phyloP scores from a whole-genome alignment of 371 early-diverging fungal genomes.

The Haplosporangium sp. region DNA sequence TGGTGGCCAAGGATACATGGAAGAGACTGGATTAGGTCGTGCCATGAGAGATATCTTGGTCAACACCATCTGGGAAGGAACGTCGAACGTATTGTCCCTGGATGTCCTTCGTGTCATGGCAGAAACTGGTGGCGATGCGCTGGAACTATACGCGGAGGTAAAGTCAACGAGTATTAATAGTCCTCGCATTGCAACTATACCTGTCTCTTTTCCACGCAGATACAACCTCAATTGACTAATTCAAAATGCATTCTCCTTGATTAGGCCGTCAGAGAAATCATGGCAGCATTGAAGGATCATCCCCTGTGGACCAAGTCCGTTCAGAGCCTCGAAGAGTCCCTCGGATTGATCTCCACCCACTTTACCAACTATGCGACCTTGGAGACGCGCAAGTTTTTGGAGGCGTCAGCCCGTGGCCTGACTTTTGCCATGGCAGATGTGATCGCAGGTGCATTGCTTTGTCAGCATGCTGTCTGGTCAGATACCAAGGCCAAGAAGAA shows the following conservation, averaged over 20 bases:
- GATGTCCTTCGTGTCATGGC: constrained; percentile 73
- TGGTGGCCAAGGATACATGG: constrained; percentile 82
- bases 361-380: constrained; percentile 42
- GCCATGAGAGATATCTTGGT: constrained; percentile 72
- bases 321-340: constrained; percentile 40
- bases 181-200: background rate
- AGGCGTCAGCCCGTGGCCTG: constrained; percentile 63
- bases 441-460: constrained; percentile 60
- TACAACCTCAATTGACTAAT: background rate
- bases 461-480: constrained; percentile 66
- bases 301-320: constrained; percentile 31
- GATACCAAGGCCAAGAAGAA: constrained; percentile 28
- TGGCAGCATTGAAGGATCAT: constrained; percentile 26
- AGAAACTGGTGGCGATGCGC: constrained; percentile 59
- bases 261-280: constrained; percentile 28
- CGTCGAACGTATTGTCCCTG: constrained; percentile 72
- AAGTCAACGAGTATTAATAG: background rate
- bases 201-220: too few relatives aligned
- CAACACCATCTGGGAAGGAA: constrained; percentile 80
- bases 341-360: constrained; percentile 41
- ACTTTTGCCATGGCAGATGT: constrained; percentile 65
- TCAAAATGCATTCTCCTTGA: constrained; percentile 3
- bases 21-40: constrained; percentile 71
- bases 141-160: constrained; percentile 57
- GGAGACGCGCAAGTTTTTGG: constrained; percentile 45